Evolutionary conservation across 2,329 filamentous ascomycete species (phyloP), one percentile per base, ranked within the genome.

Genomic region (Truncatella angustata): DNA sequence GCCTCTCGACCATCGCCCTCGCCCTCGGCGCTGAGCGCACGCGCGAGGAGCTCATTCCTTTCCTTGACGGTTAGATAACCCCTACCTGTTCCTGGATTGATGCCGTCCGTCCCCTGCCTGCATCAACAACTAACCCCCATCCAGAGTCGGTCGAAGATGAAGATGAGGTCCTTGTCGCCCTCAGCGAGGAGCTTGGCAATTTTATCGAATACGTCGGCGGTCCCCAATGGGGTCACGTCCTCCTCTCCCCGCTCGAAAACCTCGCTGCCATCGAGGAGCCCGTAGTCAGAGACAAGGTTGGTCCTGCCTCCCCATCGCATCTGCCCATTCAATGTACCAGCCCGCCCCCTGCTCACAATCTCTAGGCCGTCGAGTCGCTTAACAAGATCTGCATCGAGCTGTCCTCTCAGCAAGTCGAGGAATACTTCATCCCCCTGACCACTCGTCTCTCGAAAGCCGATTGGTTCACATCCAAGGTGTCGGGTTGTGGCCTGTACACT

Each of bases 391-490:
- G 94, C 82, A 85, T 86, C 68, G 86, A 96, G 70, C 82, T 99
- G 51, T 96, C 91, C 47, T 78, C 91, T 63, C 83, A 91, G 72
- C 94, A 99, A 77, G 87, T 97, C 68, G 94, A 99, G 79, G 90
- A 97, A 66, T 90, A 92, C 74, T 97, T 97, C 76, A 93, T 99
- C 63, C 94, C 94, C 56, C 87, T 99, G 67, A 92, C 92, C 54
- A 84, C 96, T 67, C 91, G 94, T 68, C 89, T 99, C 56, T 95
- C 94, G 60, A 99, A 97, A 82, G 94, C 94, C 74, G 94, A 99
- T 76, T 99, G 94, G 94, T 99, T 99, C 74, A 99, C 94, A 53
- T 97, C 94, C 59, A 99, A 97, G 77, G 94, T 99, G 59, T 99
- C 94, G 28, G 94, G 93, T 57, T 96, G 93, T 59, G 94, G 94